A percentile compares a stretch with the other conserved stretches of the same genome.
phyloP scores from a whole-genome alignment of 257 asterid species.

The Perilla frutescens region DNA sequence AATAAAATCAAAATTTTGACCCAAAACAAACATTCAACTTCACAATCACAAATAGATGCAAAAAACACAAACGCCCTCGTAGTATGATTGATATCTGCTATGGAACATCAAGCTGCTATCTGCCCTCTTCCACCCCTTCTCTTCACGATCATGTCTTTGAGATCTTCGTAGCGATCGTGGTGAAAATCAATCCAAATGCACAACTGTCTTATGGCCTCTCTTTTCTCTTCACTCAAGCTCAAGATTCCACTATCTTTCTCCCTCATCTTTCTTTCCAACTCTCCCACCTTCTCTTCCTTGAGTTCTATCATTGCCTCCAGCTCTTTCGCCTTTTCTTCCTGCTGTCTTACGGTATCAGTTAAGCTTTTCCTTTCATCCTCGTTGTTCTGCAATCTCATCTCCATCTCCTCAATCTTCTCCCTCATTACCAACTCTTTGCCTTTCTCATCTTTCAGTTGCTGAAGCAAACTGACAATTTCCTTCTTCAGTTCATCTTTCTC shows the following conservation, averaged over 20 bases:
- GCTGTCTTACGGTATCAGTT: slow-evolving; percentile 37
- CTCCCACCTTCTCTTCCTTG: slow-evolving; percentile 54
- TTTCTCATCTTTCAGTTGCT: slow-evolving; percentile 52
- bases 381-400: slow-evolving; percentile 43
- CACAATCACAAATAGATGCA: slow-evolving; percentile 27
- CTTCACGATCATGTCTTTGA: slow-evolving; percentile 56
- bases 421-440: slow-evolving; percentile 38
- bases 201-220: slow-evolving; percentile 74
- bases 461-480: slow-evolving; percentile 47
- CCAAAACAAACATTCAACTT: slow-evolving; percentile 13
- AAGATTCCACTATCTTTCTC: slow-evolving; percentile 61
- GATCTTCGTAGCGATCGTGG: slow-evolving; percentile 58
- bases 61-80: not conserved
- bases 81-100: not conserved
- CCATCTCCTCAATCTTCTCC: slow-evolving; percentile 44
- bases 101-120: slow-evolving; percentile 45
- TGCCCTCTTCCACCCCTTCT: slow-evolving; percentile 52
- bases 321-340: slow-evolving; percentile 52
- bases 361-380: slow-evolving; percentile 52
- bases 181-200: slow-evolving; percentile 80
- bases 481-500: slow-evolving; percentile 55
- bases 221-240: slow-evolving; percentile 72
- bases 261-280: slow-evolving; percentile 51
- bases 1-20: slow-evolving; percentile 7
- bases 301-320: slow-evolving; percentile 47